Percentiles rank a stretch among this genome's conserved stretches.
phyloP scores from a whole-genome alignment of 2,329 filamentous ascomycete species.

The Colletotrichum camelliae region DNA sequence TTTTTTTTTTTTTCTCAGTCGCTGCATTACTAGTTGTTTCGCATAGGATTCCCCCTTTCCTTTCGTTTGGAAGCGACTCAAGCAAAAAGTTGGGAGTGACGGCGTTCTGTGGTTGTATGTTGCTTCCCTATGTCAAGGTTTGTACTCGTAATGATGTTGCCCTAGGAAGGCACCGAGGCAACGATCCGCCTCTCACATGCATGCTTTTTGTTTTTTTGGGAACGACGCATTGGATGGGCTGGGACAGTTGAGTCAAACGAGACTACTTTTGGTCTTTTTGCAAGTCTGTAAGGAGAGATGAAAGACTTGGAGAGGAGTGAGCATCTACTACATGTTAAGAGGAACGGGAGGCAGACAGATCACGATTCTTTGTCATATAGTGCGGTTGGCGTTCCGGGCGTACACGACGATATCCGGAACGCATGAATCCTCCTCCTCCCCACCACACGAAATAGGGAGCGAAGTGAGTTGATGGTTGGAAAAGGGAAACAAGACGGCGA shows the following conservation, averaged over 20 bases:
- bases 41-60: background rate
- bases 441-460: background rate
- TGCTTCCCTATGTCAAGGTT: background rate
- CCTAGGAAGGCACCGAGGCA: background rate
- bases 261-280: background rate
- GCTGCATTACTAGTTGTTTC: background rate
- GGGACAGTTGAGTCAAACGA: background rate
- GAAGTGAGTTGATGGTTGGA: background rate
- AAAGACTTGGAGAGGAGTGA: background rate
- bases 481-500: background rate
- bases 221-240: background rate
- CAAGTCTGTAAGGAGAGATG: background rate
- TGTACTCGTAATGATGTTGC: background rate
- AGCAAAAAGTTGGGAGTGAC: constrained; percentile 15
- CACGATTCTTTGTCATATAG: background rate
- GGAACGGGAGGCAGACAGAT: background rate
- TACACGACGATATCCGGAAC: constrained; percentile 13
- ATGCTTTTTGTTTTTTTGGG: background rate
- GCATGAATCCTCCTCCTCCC: background rate
- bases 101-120: background rate
- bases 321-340: background rate
- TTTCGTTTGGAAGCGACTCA: constrained; percentile 13
- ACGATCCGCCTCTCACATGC: background rate
- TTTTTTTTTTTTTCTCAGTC: background rate
- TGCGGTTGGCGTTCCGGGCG: constrained; percentile 10